Evolutionary conservation across 352 stramenopile species (phyloP).

Genomic region (Phytophthora fragariaefolia): DNA sequence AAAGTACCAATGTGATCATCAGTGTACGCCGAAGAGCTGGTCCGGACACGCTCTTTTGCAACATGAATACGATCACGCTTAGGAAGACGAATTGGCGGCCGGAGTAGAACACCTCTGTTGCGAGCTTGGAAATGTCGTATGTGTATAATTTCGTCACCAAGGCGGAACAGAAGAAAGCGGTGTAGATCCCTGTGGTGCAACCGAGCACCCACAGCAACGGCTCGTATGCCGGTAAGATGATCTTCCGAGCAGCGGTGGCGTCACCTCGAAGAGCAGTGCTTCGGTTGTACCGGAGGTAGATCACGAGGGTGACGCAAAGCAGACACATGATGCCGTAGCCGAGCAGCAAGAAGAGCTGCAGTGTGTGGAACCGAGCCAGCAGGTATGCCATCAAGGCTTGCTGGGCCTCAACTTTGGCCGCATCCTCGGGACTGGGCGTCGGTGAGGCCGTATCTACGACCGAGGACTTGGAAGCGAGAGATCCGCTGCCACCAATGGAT

Average conservation of each 20-base stretch:
- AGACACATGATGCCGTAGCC: slow-evolving; percentile 69
- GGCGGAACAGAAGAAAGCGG: slow-evolving; percentile 51
- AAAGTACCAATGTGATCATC: slow-evolving; percentile 50
- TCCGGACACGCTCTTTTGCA: slow-evolving; percentile 63
- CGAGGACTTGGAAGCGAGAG: slow-evolving; percentile 11
- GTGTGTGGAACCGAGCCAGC: slow-evolving; percentile 46
- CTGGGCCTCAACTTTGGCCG: slow-evolving; percentile 31
- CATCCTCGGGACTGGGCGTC: slow-evolving; percentile 43
- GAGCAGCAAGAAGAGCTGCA: slow-evolving; percentile 63
- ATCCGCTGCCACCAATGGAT: slow-evolving; percentile 20
- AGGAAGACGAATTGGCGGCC: slow-evolving; percentile 70
- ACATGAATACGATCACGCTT: slow-evolving; percentile 69
- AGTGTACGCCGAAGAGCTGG: slow-evolving; percentile 52
- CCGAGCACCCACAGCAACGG: slow-evolving; percentile 59
- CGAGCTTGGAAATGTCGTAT: slow-evolving; percentile 58
- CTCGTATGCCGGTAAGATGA: slow-evolving; percentile 69
- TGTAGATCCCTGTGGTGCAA: slow-evolving; percentile 53
- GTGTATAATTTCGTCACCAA: slow-evolving; percentile 52
- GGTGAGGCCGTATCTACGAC: slow-evolving; percentile 12
- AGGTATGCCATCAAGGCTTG: slow-evolving; percentile 49
- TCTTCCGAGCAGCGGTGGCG: slow-evolving; percentile 52
- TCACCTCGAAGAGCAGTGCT: slow-evolving; percentile 53
- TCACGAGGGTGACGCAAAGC: slow-evolving; percentile 49
- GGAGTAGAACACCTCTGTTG: slow-evolving; percentile 64
- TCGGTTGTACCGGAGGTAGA: slow-evolving; percentile 59